Conservation (phyloP, 1,139 yeast species). For the Yamadazyma trypodendri region DNA sequence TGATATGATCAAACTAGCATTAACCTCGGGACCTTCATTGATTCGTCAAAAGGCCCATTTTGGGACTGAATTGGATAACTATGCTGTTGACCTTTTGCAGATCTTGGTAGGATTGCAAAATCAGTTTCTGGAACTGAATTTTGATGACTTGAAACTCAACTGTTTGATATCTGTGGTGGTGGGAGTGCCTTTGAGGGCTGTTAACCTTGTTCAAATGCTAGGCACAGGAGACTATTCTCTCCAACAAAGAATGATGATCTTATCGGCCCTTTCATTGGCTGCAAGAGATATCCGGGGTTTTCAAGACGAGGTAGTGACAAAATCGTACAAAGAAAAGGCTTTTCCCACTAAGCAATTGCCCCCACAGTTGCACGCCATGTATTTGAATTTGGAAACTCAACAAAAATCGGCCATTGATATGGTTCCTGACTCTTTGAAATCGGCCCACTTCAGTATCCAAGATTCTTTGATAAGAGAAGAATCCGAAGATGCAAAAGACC, state of each 20-base stretch:
- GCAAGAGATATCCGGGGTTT: conserved; percentile 61
- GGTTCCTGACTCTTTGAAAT: conserved; percentile 6
- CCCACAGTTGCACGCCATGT: conserved; percentile 40
- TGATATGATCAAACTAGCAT: conserved; percentile 52
- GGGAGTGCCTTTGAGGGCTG: conserved; percentile 41
- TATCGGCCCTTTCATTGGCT: conserved; percentile 56
- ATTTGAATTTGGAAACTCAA: conserved; percentile 17
- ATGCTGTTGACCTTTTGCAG: conserved; percentile 47
- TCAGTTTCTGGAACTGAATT: conserved; percentile 46
- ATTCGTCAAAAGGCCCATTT: conserved; percentile 50
- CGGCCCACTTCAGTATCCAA: conserved; percentile 22
- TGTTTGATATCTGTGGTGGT: conserved; percentile 55
- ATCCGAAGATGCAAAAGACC: conserved; percentile 41
- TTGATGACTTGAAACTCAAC: conserved; percentile 49
- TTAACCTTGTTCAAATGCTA: conserved; percentile 41
- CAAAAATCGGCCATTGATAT: conserved; percentile 7
- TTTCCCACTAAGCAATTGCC: conserved; percentile 51
- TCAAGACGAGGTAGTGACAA: conserved; percentile 44
- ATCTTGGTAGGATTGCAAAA: conserved; percentile 49
- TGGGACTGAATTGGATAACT: conserved; percentile 55
- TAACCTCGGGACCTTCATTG: conserved; percentile 53
- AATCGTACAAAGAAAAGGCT: conserved; percentile 28
- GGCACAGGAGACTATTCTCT: conserved; percentile 65
- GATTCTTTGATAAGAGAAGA: conserved; percentile 36
- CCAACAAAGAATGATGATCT: conserved; percentile 55